phyloP scores from a whole-genome alignment of 202 grass and related monocot genomes.

The Sporobolus alterniflorus region DNA sequence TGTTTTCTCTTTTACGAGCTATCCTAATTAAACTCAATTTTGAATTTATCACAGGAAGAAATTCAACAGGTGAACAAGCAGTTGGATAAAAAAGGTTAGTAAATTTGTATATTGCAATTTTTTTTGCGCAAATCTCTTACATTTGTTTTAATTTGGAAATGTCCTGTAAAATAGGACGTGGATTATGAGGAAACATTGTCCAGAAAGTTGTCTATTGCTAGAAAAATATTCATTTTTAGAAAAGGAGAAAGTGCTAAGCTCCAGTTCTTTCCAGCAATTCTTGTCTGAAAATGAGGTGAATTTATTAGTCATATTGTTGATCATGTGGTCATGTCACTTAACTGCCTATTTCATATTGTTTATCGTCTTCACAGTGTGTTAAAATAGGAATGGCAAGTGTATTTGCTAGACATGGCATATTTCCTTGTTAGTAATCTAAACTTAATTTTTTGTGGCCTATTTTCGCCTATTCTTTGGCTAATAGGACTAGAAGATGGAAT shows the following conservation, averaged over 20 bases:
- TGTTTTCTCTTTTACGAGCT: background rate
- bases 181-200: constrained; percentile 89
- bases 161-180: constrained; percentile 70
- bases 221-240: constrained; percentile 92
- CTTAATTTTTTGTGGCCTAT: too few relatives aligned
- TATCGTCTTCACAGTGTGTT: constrained; percentile 18
- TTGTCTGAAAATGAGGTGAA: constrained; percentile 94
- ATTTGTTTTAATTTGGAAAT: constrained; percentile 20
- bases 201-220: constrained; percentile 86
- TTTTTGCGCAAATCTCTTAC: constrained; percentile 9
- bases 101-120: constrained; percentile 16
- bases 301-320: constrained; percentile 21
- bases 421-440: too few relatives aligned
- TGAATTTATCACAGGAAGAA: constrained; percentile 62
- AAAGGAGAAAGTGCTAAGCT: constrained; percentile 81
- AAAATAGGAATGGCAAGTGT: constrained; percentile 94
- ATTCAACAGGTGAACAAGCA: constrained; percentile 69
- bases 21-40: too few relatives aligned
- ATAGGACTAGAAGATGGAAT: too few relatives aligned
- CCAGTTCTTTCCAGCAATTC: constrained; percentile 85
- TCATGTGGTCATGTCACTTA: constrained; percentile 16
- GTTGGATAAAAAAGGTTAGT: constrained; percentile 86
- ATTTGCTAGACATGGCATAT: too few relatives aligned
- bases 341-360: constrained; percentile 22
- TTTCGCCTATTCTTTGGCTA: too few relatives aligned